These are phyloP conservation scores for Cystobasidium sp. DNA, from an alignment of 1,284 basidiomycete species.

Conservation along the genomic window DNA sequence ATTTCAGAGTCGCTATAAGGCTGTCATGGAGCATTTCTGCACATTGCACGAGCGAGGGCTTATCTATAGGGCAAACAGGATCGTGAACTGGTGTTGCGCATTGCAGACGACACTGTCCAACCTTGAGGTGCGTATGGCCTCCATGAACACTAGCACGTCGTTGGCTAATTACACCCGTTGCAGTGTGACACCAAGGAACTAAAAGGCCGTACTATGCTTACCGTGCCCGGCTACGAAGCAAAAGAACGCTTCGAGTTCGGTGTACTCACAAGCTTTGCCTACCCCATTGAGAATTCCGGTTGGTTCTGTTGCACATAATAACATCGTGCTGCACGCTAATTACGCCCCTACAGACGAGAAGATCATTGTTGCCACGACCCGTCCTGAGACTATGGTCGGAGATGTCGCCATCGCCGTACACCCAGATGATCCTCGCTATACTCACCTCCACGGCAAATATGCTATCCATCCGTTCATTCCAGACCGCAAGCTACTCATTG, in stretches of 20 bases:
- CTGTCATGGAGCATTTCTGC: constrained; percentile 92
- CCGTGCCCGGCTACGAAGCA: constrained; percentile 88
- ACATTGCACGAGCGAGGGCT: constrained; percentile 89
- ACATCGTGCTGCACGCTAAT: background rate
- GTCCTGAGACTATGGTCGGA: constrained; percentile 98
- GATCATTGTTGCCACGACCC: constrained; percentile 93
- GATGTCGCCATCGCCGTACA: constrained; percentile 98
- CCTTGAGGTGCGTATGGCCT: constrained; percentile 70
- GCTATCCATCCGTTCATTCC: constrained; percentile 85
- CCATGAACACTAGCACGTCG: background rate
- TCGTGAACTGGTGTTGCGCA: constrained; percentile 98
- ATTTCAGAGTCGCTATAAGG: constrained; percentile 72
- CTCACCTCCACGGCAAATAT: constrained; percentile 92
- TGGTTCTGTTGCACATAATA: constrained; percentile 47
- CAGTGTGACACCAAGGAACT: constrained; percentile 93
- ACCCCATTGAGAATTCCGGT: constrained; percentile 84
- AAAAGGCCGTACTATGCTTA: constrained; percentile 83
- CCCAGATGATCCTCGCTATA: constrained; percentile 91
- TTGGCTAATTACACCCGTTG: background rate
- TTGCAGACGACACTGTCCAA: constrained; percentile 97
- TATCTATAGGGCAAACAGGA: constrained; percentile 92
- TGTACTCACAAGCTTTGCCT: constrained; percentile 93
- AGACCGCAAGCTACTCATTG: constrained; percentile 82
- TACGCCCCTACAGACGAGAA: constrained; percentile 69
- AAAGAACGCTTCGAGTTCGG: constrained; percentile 98